Evolutionary conservation across 2,329 filamentous ascomycete genomes (phyloP).

Genomic region (Penicillium frequentans): DNA sequence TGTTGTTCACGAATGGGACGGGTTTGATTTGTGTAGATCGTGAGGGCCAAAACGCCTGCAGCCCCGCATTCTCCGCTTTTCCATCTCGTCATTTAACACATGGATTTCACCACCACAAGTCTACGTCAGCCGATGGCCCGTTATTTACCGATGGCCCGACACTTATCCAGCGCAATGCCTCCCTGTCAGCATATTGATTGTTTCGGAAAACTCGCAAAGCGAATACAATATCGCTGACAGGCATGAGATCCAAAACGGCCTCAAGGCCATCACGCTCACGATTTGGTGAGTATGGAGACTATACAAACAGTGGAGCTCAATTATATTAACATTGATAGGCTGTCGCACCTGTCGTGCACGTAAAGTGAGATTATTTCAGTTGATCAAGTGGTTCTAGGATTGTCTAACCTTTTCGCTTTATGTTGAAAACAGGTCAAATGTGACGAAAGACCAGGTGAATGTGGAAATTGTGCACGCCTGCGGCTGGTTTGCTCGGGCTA

Average conservation of each 20-base stretch:
- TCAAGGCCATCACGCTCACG: conserved; percentile 16
- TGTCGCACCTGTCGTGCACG: conserved; percentile 24
- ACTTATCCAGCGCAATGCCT: neutral
- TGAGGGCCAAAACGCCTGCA: neutral
- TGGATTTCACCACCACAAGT: conserved; percentile 10
- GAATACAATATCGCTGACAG: neutral
- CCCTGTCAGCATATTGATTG: neutral
- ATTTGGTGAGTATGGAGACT: conserved; percentile 14
- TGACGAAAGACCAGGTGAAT: conserved; percentile 19
- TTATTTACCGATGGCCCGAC: conserved; percentile 9
- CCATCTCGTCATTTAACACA: conserved; percentile 15
- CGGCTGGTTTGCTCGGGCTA: conserved; percentile 22
- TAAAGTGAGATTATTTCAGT: conserved; percentile 13
- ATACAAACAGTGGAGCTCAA: neutral
- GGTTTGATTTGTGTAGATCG: neutral
- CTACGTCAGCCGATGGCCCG: neutral
- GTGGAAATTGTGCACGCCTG: conserved; percentile 20
- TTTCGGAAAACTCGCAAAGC: neutral
- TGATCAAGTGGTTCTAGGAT: neutral
- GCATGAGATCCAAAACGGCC: conserved; percentile 1
- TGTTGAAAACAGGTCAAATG: conserved; percentile 18
- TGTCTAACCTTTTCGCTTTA: neutral
- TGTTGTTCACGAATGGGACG: neutral
- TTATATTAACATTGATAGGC: conserved; percentile 10
- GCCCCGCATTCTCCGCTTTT: conserved; percentile 15